A percentile compares a stretch with the other conserved stretches of the same genome.
phyloP scores from a whole-genome alignment of 1,284 basidiomycete species.

The Malassezia sympodialis region DNA sequence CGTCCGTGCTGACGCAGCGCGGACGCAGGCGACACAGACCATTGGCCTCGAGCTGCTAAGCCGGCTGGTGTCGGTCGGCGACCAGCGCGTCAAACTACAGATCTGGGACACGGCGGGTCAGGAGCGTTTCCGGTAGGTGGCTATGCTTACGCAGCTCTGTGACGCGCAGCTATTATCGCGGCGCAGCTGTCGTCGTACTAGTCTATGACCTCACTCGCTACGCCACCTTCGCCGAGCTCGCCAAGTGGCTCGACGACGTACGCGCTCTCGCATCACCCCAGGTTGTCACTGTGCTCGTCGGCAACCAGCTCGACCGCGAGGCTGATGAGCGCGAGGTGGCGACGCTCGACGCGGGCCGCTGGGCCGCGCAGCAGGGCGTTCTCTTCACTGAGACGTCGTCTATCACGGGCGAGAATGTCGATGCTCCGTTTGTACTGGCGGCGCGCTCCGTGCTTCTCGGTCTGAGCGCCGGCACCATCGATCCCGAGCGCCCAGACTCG shows the following conservation, averaged over 20 bases:
- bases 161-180: constrained; percentile 89
- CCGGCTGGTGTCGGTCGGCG: constrained; percentile 73
- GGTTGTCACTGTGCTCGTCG: constrained; percentile 79
- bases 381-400: constrained; percentile 82
- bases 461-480: constrained; percentile 79
- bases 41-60: constrained; percentile 94
- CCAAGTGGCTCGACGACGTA: constrained; percentile 82
- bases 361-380: constrained; percentile 77
- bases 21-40: constrained; percentile 90
- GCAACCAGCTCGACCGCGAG: constrained; percentile 82
- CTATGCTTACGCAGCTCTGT: constrained; percentile 59
- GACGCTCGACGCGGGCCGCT: constrained; percentile 81
- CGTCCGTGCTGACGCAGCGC: constrained; percentile 57
- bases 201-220: constrained; percentile 71
- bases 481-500: constrained; percentile 83
- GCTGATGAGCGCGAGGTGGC: constrained; percentile 85
- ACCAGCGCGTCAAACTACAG: constrained; percentile 80
- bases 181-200: constrained; percentile 63
- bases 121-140: constrained; percentile 44
- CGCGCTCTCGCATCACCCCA: constrained; percentile 75
- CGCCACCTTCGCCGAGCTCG: constrained; percentile 63
- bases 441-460: constrained; percentile 81
- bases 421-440: constrained; percentile 81
- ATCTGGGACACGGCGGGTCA: constrained; percentile 42
- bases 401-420: constrained; percentile 81